A percentile compares a stretch with the other conserved stretches of the same genome.
Evolutionary conservation across 2,329 filamentous ascomycete genomes (phyloP).

Genomic region (Colletotrichum orchidophilum): DNA sequence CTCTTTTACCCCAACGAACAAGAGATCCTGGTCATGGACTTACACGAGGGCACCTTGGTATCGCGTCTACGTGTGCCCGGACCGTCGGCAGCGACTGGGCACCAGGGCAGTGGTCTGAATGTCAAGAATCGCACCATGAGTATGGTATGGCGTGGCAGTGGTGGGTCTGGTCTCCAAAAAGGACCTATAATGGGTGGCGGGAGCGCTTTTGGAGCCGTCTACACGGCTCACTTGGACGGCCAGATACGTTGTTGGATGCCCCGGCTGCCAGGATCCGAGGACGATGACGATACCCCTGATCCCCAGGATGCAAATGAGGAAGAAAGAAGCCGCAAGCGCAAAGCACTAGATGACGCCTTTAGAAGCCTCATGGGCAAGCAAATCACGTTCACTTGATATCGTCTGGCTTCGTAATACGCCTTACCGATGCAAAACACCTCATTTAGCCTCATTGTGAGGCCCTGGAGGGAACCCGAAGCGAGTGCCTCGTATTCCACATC

Average conservation of each 20-base stretch:
- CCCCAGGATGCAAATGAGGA: constrained; percentile 50
- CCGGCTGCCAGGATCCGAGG: constrained; percentile 58
- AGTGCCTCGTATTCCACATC: neutral
- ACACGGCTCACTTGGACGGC: constrained; percentile 86
- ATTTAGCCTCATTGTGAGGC: neutral
- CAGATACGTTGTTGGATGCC: constrained; percentile 84
- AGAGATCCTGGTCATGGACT: constrained; percentile 81
- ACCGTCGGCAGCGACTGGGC: constrained; percentile 58
- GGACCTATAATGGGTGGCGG: constrained; percentile 69
- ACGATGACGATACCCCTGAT: constrained; percentile 58
- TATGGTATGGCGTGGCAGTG: constrained; percentile 75
- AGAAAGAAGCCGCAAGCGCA: constrained; percentile 71
- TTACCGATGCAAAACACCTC: neutral
- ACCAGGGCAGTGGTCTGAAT: constrained; percentile 60
- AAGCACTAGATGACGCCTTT: constrained; percentile 83
- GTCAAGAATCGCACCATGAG: constrained; percentile 76
- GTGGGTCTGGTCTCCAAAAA: constrained; percentile 66
- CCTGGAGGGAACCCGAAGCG: neutral
- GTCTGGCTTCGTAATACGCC: neutral
- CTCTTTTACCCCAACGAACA: constrained; percentile 85
- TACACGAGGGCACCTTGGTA: constrained; percentile 79
- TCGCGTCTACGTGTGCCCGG: constrained; percentile 75
- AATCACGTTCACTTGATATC: constrained; percentile 64
- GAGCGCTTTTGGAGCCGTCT: constrained; percentile 67
- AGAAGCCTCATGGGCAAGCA: constrained; percentile 77